Base-by-base conservation (phyloP, 768 basidiomycete species). In the Postia placenta region DNA sequence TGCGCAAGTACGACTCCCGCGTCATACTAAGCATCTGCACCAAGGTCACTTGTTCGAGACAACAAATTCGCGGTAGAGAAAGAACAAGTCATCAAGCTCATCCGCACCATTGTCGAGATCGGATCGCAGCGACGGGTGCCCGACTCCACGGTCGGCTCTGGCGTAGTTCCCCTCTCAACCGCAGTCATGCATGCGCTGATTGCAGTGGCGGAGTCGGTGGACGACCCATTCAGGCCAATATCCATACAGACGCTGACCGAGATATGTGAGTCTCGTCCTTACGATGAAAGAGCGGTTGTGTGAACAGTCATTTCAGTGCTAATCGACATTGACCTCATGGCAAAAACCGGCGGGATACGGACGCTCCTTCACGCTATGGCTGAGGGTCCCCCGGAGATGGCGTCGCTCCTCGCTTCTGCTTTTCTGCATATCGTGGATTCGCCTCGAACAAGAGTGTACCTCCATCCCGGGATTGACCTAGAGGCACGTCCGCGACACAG, bases 41-140 rank as follows among this genome's bases (percentile, higher is more conserved):
- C n/a, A 52, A 93, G 92, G 56, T 83, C 93, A 1, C 72, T 98
- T 14, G 80, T 86, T 0, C 82, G 93, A 11, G 93, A 97, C 62
- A 83, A 82, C 61, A 87, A 90, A 58, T 76, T 83, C 61, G 78
- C 79, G 11, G 76, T 83, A 4, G 96, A 93, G 68, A 90, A 91
- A 61, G 92, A 96, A 61, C 94, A 98, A 65, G 91, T 79, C 19
- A 80, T 99, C 56, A 90, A 92, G 51, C 79, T 98, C 19, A 81
- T 98, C 47, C 85, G 96, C 17, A 69, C 82, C 2, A 80, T 92
- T 22, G 79, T 94, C 5, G 81, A 89, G 56, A 75, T 93, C 30
- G 85, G 87, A 11, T 81, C 83, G 11, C 75, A 79, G 43, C 71
- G 73, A 37, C 69, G 64, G 20, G 74, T 79, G 36, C 69, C 76